phyloP scores from a whole-genome alignment of 305 asterid genomes.

The Plantago rigida region DNA sequence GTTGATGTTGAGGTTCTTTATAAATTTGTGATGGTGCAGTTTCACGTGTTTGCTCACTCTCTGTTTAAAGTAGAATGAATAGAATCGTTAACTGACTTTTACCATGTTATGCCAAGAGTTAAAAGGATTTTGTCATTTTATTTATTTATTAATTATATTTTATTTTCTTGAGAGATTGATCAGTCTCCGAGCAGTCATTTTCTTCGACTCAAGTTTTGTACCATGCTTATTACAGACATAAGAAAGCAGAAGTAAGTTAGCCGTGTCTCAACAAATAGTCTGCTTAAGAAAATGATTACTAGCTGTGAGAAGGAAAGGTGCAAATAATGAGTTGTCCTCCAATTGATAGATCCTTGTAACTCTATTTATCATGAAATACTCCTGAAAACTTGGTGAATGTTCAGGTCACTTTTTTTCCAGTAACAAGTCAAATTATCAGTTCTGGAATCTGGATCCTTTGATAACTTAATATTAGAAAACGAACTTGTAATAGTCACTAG shows the following conservation, averaged over 20 bases:
- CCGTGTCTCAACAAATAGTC: background rate
- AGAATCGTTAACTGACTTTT: slow-evolving; percentile 3
- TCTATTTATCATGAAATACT: slow-evolving; percentile 11
- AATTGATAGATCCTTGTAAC: background rate
- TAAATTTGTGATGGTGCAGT: slow-evolving; percentile 11
- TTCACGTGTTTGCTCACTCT: slow-evolving; percentile 10
- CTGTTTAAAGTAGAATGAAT: slow-evolving; percentile 1
- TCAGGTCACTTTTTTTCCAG: background rate
- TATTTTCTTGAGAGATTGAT: background rate
- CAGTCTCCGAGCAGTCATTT: background rate
- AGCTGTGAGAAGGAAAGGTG: background rate
- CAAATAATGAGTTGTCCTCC: background rate
- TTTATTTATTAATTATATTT: background rate
- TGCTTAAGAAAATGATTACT: no score
- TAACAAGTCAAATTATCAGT: background rate
- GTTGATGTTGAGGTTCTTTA: slow-evolving; percentile 14
- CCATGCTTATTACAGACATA: background rate
- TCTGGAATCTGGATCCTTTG: background rate
- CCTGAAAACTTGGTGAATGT: background rate
- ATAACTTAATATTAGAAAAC: background rate
- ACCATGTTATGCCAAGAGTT: background rate
- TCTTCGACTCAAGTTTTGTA: background rate
- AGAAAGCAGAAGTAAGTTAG: background rate
- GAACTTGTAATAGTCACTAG: background rate
- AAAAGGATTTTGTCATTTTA: background rate